phyloP scores from a whole-genome alignment of 108 stramenopile species.

The Cylindrotheca closterium region DNA sequence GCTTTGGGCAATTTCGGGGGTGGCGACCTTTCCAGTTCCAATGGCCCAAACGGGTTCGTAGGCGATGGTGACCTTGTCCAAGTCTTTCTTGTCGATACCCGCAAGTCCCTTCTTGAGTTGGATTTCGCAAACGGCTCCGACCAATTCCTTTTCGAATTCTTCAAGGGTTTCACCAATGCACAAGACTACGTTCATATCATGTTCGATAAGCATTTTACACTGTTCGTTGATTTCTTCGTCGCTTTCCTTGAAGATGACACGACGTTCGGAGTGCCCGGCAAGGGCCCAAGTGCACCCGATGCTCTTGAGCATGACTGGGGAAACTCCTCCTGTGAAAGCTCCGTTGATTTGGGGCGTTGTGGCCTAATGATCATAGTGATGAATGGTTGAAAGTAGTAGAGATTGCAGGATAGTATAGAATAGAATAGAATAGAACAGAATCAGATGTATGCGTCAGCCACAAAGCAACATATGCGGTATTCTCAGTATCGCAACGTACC shows the following conservation, averaged over 20 bases:
- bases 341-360: conserved; percentile 76
- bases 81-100: conserved; percentile 68
- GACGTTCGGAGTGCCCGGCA: conserved; percentile 97
- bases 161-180: conserved; percentile 96
- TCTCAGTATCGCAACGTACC: conserved; percentile 43
- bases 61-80: conserved; percentile 93
- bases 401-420: too few relatives aligned
- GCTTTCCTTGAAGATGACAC: conserved; percentile 88
- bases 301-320: conserved; percentile 82
- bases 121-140: conserved; percentile 84
- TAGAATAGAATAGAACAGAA: conserved; percentile 41
- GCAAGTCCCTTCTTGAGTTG: conserved; percentile 87
- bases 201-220: conserved; percentile 81
- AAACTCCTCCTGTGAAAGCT: conserved; percentile 96
- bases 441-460: conserved; percentile 34
- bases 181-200: conserved; percentile 90
- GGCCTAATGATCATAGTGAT: conserved; percentile 29
- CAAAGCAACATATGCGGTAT: too few relatives aligned
- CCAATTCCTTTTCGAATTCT: conserved; percentile 91
- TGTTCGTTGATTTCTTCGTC: conserved; percentile 92
- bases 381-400: conserved; percentile 39
- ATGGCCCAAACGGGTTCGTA: conserved; percentile 98
- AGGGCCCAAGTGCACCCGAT: conserved; percentile 91
- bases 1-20: conserved; percentile 78
- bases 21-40: conserved; percentile 87